These are phyloP conservation scores for Asparagopsis taxiformis DNA, from an alignment of 31 red algal genomes.

Conservation along the genomic window DNA sequence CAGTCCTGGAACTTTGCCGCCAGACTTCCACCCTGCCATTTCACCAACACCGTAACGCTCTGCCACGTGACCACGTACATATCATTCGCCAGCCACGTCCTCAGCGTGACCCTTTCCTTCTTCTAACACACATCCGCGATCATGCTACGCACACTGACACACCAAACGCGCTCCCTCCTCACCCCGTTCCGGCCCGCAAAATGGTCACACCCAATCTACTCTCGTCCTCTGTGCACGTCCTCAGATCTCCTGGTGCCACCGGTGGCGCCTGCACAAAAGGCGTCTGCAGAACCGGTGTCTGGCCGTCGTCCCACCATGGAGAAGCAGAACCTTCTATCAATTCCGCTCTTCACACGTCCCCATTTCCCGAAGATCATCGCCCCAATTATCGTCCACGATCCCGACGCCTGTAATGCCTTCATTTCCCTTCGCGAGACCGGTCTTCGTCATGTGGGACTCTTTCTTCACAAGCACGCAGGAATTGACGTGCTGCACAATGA, in stretches of 20 bases:
- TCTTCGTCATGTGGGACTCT: conserved; percentile 80
- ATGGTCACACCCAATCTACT: too few relatives aligned
- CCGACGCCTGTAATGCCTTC: conserved; percentile 80
- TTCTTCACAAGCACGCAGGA: conserved; percentile 86
- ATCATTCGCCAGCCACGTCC: too few relatives aligned
- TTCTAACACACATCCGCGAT: too few relatives aligned
- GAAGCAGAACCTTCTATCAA: conserved; percentile 54
- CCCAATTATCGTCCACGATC: conserved; percentile 85
- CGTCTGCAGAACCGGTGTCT: conserved; percentile 27
- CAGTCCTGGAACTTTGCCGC: too few relatives aligned
- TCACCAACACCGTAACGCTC: too few relatives aligned
- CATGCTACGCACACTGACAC: too few relatives aligned
- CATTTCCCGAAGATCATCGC: conserved; percentile 92
- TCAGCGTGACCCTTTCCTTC: too few relatives aligned
- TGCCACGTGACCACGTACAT: too few relatives aligned
- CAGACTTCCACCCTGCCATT: too few relatives aligned
- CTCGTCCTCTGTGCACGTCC: too few relatives aligned
- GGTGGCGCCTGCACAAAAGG: conserved; percentile 5
- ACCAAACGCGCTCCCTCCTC: too few relatives aligned
- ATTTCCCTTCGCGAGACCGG: conserved; percentile 71
- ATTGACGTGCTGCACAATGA: conserved; percentile 27
- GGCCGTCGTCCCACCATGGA: conserved; percentile 50
- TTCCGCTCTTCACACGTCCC: conserved; percentile 84
- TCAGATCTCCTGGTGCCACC: conserved; percentile 26
- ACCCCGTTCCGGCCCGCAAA: too few relatives aligned